Percentiles rank a stretch among this genome's conserved stretches.
These are phyloP conservation scores for Coemansia guatemalensis DNA, from an alignment of 192 early-diverging fungal genomes.

Conservation along the genomic window DNA sequence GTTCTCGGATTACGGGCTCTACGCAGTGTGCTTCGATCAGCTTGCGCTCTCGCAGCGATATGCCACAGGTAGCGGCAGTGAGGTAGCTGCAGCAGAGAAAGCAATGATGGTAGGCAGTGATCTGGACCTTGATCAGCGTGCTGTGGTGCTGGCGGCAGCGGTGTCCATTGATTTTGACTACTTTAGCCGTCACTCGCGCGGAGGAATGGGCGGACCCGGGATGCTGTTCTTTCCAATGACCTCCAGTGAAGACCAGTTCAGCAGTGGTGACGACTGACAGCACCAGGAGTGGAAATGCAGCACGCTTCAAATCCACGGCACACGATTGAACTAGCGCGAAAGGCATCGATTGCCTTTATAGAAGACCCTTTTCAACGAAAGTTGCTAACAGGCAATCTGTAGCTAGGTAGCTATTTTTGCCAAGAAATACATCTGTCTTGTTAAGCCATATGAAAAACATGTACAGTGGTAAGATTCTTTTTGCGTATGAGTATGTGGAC, in stretches of 20 bases:
- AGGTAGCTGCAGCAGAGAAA: constrained; percentile 1
- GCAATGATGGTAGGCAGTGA: constrained; percentile 43
- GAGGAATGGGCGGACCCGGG: constrained; percentile 29
- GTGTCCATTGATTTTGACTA: constrained; percentile 89
- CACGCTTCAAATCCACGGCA: too few relatives aligned
- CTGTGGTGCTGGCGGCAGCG: constrained; percentile 77
- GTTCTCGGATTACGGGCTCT: constrained; percentile 85
- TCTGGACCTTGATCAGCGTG: constrained; percentile 75
- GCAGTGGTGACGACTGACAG: neutral
- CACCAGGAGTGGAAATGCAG: too few relatives aligned
- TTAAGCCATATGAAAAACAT: too few relatives aligned
- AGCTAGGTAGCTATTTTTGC: too few relatives aligned
- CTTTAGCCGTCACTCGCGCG: constrained; percentile 70
- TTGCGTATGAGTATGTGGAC: too few relatives aligned
- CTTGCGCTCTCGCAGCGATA: constrained; percentile 18
- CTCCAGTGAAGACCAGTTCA: constrained; percentile 1
- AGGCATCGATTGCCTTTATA: neutral
- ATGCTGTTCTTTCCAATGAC: constrained; percentile 9
- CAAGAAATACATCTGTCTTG: too few relatives aligned
- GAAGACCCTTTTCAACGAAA: neutral
- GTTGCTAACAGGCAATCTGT: too few relatives aligned
- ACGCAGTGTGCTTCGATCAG: constrained; percentile 73
- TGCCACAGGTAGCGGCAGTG: constrained; percentile 10
- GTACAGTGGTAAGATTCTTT: too few relatives aligned
- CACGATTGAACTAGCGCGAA: too few relatives aligned